These are phyloP conservation scores for Coemansia sp. DNA, from an alignment of 192 early-diverging fungal genomes.

Conservation along the genomic window DNA sequence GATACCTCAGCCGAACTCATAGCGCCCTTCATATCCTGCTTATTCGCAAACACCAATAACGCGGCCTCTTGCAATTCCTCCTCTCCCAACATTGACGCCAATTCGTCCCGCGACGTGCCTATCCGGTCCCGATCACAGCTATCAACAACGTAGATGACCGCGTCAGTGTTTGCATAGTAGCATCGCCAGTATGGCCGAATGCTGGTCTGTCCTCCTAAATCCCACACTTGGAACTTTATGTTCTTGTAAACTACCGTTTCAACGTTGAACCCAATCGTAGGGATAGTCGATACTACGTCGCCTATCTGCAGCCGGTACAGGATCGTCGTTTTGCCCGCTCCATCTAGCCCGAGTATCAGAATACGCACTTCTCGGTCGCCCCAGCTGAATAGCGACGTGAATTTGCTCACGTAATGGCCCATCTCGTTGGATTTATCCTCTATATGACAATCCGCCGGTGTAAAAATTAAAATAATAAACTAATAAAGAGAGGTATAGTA, in stretches of 20 bases:
- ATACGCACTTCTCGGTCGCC: conserved; percentile 62
- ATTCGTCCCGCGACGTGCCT: conserved; percentile 79
- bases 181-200: conserved; percentile 87
- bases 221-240: conserved; percentile 81
- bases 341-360: conserved; percentile 61
- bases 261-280: conserved; percentile 78
- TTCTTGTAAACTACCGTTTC: conserved; percentile 89
- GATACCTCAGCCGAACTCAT: conserved; percentile 95
- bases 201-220: conserved; percentile 91
- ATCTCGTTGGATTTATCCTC: background rate
- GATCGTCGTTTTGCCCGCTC: conserved; percentile 61
- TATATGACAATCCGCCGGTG: background rate
- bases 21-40: conserved; percentile 76
- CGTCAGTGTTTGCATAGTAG: conserved; percentile 84
- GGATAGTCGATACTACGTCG: conserved; percentile 60
- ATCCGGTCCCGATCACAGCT: conserved; percentile 86
- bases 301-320: conserved; percentile 61
- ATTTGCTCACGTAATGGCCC: conserved; percentile 11
- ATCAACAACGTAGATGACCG: conserved; percentile 87
- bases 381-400: conserved; percentile 3
- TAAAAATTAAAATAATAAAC: background rate
- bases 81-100: conserved; percentile 83
- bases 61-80: conserved; percentile 82
- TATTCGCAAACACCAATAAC: conserved; percentile 84
- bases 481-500: background rate